Evolutionary conservation across 1,284 basidiomycete species (phyloP).

Genomic region (Uromyces viciae-fabae): DNA sequence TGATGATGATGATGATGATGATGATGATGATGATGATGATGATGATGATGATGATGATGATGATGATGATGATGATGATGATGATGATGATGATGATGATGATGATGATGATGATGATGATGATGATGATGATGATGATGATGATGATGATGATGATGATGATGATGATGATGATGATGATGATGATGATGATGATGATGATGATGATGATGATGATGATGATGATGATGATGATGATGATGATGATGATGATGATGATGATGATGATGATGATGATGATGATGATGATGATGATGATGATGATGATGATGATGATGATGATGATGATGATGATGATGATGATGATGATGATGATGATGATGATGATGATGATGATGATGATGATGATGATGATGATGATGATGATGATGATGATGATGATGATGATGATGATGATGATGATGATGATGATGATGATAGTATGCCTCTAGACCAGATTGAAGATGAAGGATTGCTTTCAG

Average conservation of each 20-base stretch:
- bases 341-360: constrained; percentile 45
- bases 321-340: not conserved
- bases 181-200: constrained; percentile 35
- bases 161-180: constrained; percentile 49
- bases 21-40: constrained; percentile 49
- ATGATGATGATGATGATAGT: constrained; percentile 48
- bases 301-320: constrained; percentile 49
- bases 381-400: constrained; percentile 46
- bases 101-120: constrained; percentile 46
- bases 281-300: constrained; percentile 51
- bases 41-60: constrained; percentile 46
- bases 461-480: too few species aligned
- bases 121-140: constrained; percentile 46
- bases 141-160: constrained; percentile 52
- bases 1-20: constrained; percentile 52
- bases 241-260: constrained; percentile 46
- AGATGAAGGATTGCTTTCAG: constrained; percentile 22
- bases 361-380: constrained; percentile 41
- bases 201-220: constrained; percentile 44
- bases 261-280: constrained; percentile 49
- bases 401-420: constrained; percentile 51
- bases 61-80: constrained; percentile 37
- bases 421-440: constrained; percentile 49
- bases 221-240: constrained; percentile 29
- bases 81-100: constrained; percentile 13